Base-by-base conservation (phyloP, 2,329 filamentous ascomycete genomes). In the Colletotrichum falcatum region DNA sequence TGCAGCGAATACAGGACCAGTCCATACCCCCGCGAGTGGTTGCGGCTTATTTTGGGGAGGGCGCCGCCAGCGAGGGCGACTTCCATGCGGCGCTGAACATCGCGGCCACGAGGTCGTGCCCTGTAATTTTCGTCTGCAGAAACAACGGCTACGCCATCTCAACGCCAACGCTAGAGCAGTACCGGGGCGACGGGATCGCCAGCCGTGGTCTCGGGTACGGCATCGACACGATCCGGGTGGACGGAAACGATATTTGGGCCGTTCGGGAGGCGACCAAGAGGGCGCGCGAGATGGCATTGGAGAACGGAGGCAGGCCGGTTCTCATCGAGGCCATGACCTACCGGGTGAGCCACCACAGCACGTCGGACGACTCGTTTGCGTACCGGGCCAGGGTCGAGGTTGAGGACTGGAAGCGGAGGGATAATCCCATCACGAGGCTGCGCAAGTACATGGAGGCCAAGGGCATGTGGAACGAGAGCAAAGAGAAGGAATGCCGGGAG, bases 311-410 rank as follows among this genome's bases (percentile, higher is more conserved):
- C 5, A 90, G 88, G 73, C 94, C 94, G 0, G 88, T 99, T 0
- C 84, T 99, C 9, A 92, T 99, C 49, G 96, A 99, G 82, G 94
- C 94, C 66, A 97, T 99, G 93, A 95, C 93, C 30, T 99, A 99
- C 82, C 94, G 96, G n/a, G 95, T 98, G 53, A 95, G 93, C 8
- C 94, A 99, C 79, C 96, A 99, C 83, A 97, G 94, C 81, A 99
- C 96, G 0, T 96, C 93, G 0, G 96, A 99, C 78, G 96, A 99
- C 82, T 96, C 93, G 33, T 99, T 98, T 77, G 96, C 96, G 0
- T 99, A 99, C 83, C 92, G 96, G 11, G 94, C 95, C 1, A 90
- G 92, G 33, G 91, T 98, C 0, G 96, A 99, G 78, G 96, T 99
- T 80, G 94, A 97, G 78, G 94, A 97, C 79, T 97, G 94, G 94